These are phyloP conservation scores for Podila minutissima DNA, from an alignment of 192 early-diverging fungal species.

Conservation along the genomic window DNA sequence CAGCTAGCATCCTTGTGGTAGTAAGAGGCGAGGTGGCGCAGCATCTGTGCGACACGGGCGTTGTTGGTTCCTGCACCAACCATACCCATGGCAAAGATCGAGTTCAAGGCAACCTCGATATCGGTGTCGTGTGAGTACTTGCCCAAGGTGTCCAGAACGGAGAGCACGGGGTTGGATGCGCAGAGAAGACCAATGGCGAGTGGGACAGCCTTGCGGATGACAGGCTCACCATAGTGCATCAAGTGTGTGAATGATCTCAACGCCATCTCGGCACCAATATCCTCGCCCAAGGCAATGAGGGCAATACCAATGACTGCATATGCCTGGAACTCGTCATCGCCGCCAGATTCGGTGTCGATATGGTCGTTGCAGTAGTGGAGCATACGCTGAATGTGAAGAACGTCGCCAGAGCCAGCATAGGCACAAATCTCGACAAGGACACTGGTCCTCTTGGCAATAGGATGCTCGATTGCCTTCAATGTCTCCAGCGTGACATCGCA, in stretches of 20 bases:
- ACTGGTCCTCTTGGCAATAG: slow-evolving; percentile 88
- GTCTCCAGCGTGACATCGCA: slow-evolving; percentile 93
- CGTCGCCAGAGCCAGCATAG: slow-evolving; percentile 94
- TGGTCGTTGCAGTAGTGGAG: slow-evolving; percentile 96
- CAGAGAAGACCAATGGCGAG: slow-evolving; percentile 94
- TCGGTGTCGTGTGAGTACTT: slow-evolving; percentile 99
- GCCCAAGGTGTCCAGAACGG: slow-evolving; percentile 93
- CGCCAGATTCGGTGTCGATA: slow-evolving; percentile 87
- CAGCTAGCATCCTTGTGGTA: slow-evolving; percentile 94
- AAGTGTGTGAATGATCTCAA: slow-evolving; percentile 95
- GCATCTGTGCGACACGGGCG: slow-evolving; percentile 96
- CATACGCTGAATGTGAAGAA: slow-evolving; percentile 96
- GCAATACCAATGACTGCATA: slow-evolving; percentile 97
- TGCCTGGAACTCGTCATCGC: slow-evolving; percentile 84
- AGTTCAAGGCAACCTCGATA: slow-evolving; percentile 91
- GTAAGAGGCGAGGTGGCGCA: slow-evolving; percentile 95
- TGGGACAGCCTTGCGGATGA: slow-evolving; percentile 93
- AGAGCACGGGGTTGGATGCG: slow-evolving; percentile 94
- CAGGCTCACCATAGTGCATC: slow-evolving; percentile 99
- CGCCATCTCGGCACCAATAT: slow-evolving; percentile 96
- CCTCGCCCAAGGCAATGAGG: slow-evolving; percentile 96
- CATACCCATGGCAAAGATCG: slow-evolving; percentile 98
- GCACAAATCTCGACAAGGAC: slow-evolving; percentile 91
- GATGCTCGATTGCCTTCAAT: slow-evolving; percentile 94
- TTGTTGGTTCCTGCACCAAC: slow-evolving; percentile 99